Percentiles rank a stretch among this genome's conserved stretches.
These are phyloP conservation scores for Cylindrodendrum hubeiense DNA, from an alignment of 2,329 filamentous ascomycete species.

Conservation along the genomic window DNA sequence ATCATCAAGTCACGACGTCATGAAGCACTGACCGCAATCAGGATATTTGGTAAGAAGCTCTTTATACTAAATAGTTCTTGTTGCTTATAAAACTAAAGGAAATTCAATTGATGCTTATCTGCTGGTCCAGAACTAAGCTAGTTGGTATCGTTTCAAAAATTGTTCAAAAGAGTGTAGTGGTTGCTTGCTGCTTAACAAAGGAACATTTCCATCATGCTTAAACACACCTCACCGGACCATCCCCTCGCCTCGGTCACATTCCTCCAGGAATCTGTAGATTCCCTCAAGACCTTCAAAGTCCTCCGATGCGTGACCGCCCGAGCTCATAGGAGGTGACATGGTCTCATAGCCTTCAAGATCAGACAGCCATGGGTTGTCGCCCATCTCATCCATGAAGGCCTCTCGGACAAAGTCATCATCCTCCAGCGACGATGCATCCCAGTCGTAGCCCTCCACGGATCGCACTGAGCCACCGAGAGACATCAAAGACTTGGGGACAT, in stretches of 20 bases:
- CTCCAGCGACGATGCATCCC: constrained; percentile 52
- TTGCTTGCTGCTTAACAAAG: constrained; percentile 29
- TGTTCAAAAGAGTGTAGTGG: constrained; percentile 43
- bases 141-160: constrained; percentile 30
- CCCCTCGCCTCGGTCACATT: constrained; percentile 62
- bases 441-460: constrained; percentile 57
- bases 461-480: constrained; percentile 63
- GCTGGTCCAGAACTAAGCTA: constrained; percentile 30
- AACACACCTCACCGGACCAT: constrained; percentile 45
- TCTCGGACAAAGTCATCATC: constrained; percentile 54
- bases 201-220: constrained; percentile 31
- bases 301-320: constrained; percentile 58
- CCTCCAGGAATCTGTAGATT: constrained; percentile 69
- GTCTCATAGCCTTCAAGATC: constrained; percentile 63
- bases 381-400: constrained; percentile 57
- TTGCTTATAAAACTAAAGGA: constrained; percentile 31
- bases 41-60: constrained; percentile 7
- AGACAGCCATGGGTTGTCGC: constrained; percentile 63
- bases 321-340: constrained; percentile 62
- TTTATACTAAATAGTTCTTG: constrained; percentile 1
- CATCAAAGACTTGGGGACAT: constrained; percentile 52
- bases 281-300: constrained; percentile 69
- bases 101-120: constrained; percentile 37
- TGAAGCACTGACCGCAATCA: neutral
- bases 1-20: neutral